These are phyloP conservation scores for Colletotrichum lentis DNA, from an alignment of 2,329 filamentous ascomycete genomes.

Conservation along the genomic window DNA sequence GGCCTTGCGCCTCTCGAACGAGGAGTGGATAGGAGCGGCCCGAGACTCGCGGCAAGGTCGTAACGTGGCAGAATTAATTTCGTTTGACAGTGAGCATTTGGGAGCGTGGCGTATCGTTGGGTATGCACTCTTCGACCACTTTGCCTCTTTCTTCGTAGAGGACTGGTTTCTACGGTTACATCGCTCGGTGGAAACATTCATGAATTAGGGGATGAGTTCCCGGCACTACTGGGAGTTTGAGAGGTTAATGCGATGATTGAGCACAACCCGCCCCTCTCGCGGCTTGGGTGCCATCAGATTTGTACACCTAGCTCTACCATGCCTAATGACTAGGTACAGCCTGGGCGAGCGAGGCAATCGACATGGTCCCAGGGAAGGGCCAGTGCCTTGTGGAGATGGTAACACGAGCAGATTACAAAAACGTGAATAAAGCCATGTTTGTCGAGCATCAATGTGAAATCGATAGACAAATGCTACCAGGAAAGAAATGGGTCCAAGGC, in stretches of 20 bases:
- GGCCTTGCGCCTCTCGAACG: not conserved
- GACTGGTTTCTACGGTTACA: slow-evolving; percentile 15
- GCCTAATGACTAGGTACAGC: not conserved
- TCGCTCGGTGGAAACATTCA: slow-evolving; percentile 23
- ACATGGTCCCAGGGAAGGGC: not conserved
- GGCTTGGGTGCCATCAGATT: not conserved
- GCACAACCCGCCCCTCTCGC: not conserved
- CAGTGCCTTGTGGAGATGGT: not conserved
- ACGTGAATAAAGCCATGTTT: not conserved
- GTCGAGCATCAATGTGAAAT: not conserved
- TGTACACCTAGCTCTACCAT: not conserved
- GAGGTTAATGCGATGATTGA: slow-evolving; percentile 7
- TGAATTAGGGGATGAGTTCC: slow-evolving; percentile 6
- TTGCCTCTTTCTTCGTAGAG: slow-evolving; percentile 11
- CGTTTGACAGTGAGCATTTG: slow-evolving; percentile 34
- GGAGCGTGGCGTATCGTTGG: slow-evolving; percentile 37
- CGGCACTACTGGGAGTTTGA: slow-evolving; percentile 16
- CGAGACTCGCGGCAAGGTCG: slow-evolving; percentile 4
- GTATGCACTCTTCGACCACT: slow-evolving; percentile 29
- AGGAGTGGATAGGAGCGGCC: not conserved
- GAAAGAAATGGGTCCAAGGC: not conserved
- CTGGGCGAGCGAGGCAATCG: not conserved
- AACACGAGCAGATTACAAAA: not conserved
- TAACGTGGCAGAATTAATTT: slow-evolving; percentile 22
- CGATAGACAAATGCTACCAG: not conserved